A percentile compares a stretch with the other conserved stretches of the same genome.
Conservation (phyloP, 2,329 filamentous ascomycete genomes). For the Fusarium xyrophilum region DNA sequence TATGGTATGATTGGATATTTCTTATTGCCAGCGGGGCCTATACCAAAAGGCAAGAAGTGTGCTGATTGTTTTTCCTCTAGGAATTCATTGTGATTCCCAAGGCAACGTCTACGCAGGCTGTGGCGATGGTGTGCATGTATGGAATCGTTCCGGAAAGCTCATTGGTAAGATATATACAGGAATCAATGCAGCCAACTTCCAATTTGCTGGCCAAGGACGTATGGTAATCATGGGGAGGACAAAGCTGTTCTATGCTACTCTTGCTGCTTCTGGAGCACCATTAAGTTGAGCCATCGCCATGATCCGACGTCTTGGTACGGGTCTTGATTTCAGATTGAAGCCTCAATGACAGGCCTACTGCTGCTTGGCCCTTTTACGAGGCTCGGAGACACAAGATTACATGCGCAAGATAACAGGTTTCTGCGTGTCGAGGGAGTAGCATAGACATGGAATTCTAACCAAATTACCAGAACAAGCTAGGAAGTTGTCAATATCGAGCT, state of each 20-base stretch:
- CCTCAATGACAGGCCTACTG: too few species aligned
- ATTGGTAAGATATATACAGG: slow-evolving; percentile 64
- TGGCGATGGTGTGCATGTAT: slow-evolving; percentile 58
- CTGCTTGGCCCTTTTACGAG: background rate
- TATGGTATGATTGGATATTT: slow-evolving; percentile 4
- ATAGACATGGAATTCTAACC: background rate
- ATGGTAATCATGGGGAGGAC: slow-evolving; percentile 49
- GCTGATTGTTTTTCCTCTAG: slow-evolving; percentile 42
- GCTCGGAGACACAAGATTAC: background rate
- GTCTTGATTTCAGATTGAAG: background rate
- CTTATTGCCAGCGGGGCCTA: background rate
- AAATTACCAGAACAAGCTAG: background rate
- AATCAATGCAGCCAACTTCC: slow-evolving; percentile 54
- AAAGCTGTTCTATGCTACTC: slow-evolving; percentile 45
- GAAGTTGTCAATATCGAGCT: background rate
- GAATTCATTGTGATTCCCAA: slow-evolving; percentile 59
- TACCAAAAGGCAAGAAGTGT: too few species aligned
- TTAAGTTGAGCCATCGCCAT: slow-evolving; percentile 6
- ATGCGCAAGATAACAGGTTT: background rate
- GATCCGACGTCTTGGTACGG: background rate
- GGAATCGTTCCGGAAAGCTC: slow-evolving; percentile 53
- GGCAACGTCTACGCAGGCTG: slow-evolving; percentile 63
- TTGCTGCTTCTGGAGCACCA: slow-evolving; percentile 29
- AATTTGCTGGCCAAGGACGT: slow-evolving; percentile 50
- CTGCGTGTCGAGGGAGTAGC: background rate